Evolutionary conservation across 2,329 filamentous ascomycete species (phyloP).

Genomic region (Lizonia empirigonia): DNA sequence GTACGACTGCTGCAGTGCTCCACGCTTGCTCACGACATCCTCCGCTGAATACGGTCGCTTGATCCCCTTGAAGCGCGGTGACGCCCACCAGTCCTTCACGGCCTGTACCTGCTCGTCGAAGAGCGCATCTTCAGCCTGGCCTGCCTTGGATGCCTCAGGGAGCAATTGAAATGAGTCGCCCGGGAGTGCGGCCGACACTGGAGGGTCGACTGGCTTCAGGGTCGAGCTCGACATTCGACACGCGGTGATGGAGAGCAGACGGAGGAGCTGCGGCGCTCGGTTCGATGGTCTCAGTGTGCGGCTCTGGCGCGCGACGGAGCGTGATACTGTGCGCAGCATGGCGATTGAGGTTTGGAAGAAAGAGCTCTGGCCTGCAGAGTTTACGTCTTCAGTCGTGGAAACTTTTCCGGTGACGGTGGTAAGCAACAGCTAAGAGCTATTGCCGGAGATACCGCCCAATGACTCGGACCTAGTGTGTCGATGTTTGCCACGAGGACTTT

Average conservation of each 20-base stretch:
- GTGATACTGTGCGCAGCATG: conserved; percentile 48
- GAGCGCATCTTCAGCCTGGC: conserved; percentile 80
- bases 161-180: conserved; percentile 87
- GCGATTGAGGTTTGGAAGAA: conserved; percentile 15
- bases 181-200: conserved; percentile 65
- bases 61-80: conserved; percentile 84
- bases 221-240: conserved; percentile 60
- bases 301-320: conserved; percentile 46
- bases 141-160: conserved; percentile 75
- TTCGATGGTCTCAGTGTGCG: conserved; percentile 33
- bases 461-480: conserved; percentile 19
- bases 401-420: conserved; percentile 16
- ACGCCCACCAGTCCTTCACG: conserved; percentile 89
- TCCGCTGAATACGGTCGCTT: conserved; percentile 88
- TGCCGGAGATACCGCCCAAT: conserved; percentile 25
- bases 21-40: conserved; percentile 92
- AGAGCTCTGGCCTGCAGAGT: conserved; percentile 7
- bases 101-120: conserved; percentile 84
- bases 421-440: conserved; percentile 18
- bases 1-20: conserved; percentile 83
- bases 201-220: conserved; percentile 62
- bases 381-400: conserved; percentile 1
- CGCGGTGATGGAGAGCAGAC: conserved; percentile 51
- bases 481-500: conserved; percentile 22
- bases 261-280: conserved; percentile 37